Percentiles rank a stretch among this genome's conserved stretches.
Evolutionary conservation across 2,329 filamentous ascomycete species (phyloP).

Genomic region (Fusarium guadeloupense): DNA sequence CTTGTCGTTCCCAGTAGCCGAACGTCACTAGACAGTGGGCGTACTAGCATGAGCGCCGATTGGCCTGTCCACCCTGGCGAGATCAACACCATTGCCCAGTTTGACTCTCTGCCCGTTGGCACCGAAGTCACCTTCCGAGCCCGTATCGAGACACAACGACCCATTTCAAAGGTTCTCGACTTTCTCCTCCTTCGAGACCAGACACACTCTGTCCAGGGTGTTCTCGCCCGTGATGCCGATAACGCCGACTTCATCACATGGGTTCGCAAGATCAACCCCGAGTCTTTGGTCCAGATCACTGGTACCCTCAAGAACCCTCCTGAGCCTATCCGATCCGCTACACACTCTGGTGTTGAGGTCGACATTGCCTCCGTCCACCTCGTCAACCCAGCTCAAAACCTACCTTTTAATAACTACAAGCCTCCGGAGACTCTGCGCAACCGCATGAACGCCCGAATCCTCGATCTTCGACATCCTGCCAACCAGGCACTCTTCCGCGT

Average conservation of each 20-base stretch:
- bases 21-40: slow-evolving; percentile 50
- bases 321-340: slow-evolving; percentile 78
- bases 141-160: slow-evolving; percentile 70
- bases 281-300: slow-evolving; percentile 80
- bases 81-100: slow-evolving; percentile 51
- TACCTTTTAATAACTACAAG: slow-evolving; percentile 65
- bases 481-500: slow-evolving; percentile 90
- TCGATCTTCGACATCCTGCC: slow-evolving; percentile 85
- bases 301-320: slow-evolving; percentile 78
- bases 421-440: slow-evolving; percentile 73
- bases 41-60: slow-evolving; percentile 50
- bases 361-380: slow-evolving; percentile 67
- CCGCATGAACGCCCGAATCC: slow-evolving; percentile 79
- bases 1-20: slow-evolving; percentile 33
- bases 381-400: slow-evolving; percentile 59
- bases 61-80: slow-evolving; percentile 53
- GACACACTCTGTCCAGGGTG: slow-evolving; percentile 83
- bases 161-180: slow-evolving; percentile 82
- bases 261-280: slow-evolving; percentile 82
- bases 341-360: slow-evolving; percentile 80
- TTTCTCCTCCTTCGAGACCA: slow-evolving; percentile 90
- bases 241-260: slow-evolving; percentile 82
- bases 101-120: slow-evolving; percentile 50
- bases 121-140: slow-evolving; percentile 55
- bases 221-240: slow-evolving; percentile 60